Conservation (phyloP, 805 yeast genomes). For the Jamesozyma piceae region DNA sequence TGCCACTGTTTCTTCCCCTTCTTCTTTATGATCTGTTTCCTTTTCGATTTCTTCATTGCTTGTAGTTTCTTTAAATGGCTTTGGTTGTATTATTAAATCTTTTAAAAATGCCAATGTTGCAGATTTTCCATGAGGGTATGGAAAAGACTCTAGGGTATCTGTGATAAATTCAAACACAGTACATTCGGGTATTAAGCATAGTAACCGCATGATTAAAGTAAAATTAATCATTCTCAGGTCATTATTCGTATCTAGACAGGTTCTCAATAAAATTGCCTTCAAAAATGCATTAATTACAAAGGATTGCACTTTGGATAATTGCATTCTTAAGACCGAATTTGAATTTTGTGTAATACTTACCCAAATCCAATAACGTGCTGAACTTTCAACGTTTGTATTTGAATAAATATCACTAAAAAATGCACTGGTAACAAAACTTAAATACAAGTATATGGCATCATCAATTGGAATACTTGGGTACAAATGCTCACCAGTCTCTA, state of each 20-base stretch:
- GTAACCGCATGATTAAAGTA: conserved; percentile 54
- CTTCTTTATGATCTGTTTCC: background rate
- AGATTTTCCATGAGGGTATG: conserved; percentile 50
- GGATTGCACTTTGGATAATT: conserved; percentile 23
- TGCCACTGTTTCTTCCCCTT: background rate
- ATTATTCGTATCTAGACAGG: conserved; percentile 32
- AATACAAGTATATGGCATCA: conserved; percentile 34
- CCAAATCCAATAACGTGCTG: conserved; percentile 33
- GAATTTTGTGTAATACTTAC: conserved; percentile 22
- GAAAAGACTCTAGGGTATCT: conserved; percentile 59
- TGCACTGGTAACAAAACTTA: conserved; percentile 37
- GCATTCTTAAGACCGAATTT: conserved; percentile 11
- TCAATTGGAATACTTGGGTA: conserved; percentile 12
- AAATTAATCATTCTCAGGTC: conserved; percentile 38
- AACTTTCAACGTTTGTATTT: conserved; percentile 22
- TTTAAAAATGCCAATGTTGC: conserved; percentile 60
- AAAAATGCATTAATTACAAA: conserved; percentile 32
- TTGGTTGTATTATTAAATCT: conserved; percentile 43
- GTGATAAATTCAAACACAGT: conserved; percentile 49
- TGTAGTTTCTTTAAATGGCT: conserved; percentile 1
- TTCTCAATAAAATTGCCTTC: conserved; percentile 34
- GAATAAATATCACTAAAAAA: conserved; percentile 19
- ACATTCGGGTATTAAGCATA: conserved; percentile 50
- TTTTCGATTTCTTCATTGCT: background rate
- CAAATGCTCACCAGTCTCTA: conserved; percentile 14